Percentiles rank a stretch among this genome's conserved stretches.
These are phyloP conservation scores for Salix purpurea DNA, from an alignment of 345 rosid species.

Conservation along the genomic window DNA sequence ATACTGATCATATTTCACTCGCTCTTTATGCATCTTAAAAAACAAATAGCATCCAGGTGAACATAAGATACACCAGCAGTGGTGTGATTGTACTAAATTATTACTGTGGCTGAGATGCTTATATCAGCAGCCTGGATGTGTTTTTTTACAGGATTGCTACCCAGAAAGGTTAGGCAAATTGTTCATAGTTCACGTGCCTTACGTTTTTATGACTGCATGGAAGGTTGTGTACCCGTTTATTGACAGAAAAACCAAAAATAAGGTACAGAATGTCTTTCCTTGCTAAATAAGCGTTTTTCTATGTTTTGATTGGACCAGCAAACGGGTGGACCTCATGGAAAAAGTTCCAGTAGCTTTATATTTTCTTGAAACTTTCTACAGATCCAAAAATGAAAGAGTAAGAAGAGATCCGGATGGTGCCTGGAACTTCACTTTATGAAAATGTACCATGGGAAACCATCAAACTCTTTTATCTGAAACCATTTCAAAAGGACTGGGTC, in stretches of 20 bases:
- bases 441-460: background rate
- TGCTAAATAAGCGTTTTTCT: background rate
- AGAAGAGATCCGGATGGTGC: background rate
- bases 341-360: background rate
- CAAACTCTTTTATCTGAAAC: background rate
- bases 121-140: constrained; percentile 1
- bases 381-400: background rate
- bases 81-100: background rate
- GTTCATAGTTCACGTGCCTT: constrained; percentile 64
- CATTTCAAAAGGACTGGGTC: background rate
- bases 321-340: background rate
- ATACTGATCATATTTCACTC: background rate
- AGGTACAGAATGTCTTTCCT: constrained; percentile 39
- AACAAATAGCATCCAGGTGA: background rate
- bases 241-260: constrained; percentile 76
- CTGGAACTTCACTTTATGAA: background rate
- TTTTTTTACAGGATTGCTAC: constrained; percentile 58
- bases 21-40: background rate
- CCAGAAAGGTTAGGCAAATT: constrained; percentile 87
- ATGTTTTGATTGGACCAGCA: background rate
- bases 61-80: background rate
- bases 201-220: constrained; percentile 87
- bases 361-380: background rate
- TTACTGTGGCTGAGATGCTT: background rate
- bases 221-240: constrained; percentile 75